Evolutionary conservation across 129 eudicot species (phyloP), one percentile per base, ranked within the genome.

Genomic region (Deinandra increscens): DNA sequence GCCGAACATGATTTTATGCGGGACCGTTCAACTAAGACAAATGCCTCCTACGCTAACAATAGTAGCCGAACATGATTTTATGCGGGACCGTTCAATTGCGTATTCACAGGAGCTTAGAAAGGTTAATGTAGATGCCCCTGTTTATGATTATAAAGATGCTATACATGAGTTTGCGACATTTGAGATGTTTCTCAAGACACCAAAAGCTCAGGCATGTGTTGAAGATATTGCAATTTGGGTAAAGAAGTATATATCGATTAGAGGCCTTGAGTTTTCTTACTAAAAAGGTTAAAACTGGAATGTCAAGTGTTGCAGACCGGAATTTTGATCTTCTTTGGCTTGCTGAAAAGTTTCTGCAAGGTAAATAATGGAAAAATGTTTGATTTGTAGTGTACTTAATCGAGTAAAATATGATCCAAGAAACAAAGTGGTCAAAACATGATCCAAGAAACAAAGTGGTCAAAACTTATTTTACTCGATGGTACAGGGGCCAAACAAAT

Each of bases 1-100:
- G 97, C 96, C 15, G 97, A 91, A 72, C 96, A 91, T 10, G 97
- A 91, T 45, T 88, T 89, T 95, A 91, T 91, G 97, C 72, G 97
- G 17, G 97, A 91, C 49, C 86, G 97, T 2, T 96, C 97, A 50
- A 84, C n/a, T n/a, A n/a, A n/a, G n/a, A n/a, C n/a, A n/a, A n/a
- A 88, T 85, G 83, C 96, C 97, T 15, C 97, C 97, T 19, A 91
- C 97, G 4, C 77, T 88, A 11, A 91, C 96, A 3, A 70, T 91
- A 42, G 85, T 85, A 11, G 97, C 96, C 15, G 97, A 91, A 72
- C 96, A 91, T 10, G 97, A 91, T 45, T 88, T 89, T 95, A 91
- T 91, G 97, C 72, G 97, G 17, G 97, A 91, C 49, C 86, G 97
- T 2, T 96, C 97, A 50, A 84, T 88, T 75, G 83, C 84, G 3